Evolutionary conservation across 495 filamentous ascomycete genomes (phyloP).

Genomic region (Collariella sp.): DNA sequence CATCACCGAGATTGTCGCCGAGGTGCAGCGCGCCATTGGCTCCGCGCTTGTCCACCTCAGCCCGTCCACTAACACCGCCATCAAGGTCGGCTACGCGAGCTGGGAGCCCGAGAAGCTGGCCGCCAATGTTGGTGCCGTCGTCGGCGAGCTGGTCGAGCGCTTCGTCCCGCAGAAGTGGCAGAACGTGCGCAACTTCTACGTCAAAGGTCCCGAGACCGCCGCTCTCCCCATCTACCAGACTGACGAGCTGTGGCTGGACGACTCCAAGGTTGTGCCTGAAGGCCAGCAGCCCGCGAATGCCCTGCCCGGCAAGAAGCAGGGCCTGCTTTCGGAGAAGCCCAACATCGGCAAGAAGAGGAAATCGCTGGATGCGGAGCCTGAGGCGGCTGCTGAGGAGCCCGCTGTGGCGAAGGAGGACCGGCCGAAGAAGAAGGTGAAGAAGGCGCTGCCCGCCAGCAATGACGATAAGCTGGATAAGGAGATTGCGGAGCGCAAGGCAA

Average conservation of each 20-base stretch:
- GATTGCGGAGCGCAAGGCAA: slow-evolving; percentile 51
- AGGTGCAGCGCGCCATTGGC: slow-evolving; percentile 62
- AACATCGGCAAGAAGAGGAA: slow-evolving; percentile 63
- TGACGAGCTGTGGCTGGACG: slow-evolving; percentile 79
- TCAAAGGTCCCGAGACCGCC: slow-evolving; percentile 79
- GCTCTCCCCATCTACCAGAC: slow-evolving; percentile 89
- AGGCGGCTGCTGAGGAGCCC: slow-evolving; percentile 38
- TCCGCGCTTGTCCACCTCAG: slow-evolving; percentile 52
- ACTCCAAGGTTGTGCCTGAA: slow-evolving; percentile 63
- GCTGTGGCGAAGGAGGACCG: slow-evolving; percentile 36
- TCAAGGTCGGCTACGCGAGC: slow-evolving; percentile 63
- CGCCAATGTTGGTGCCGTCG: slow-evolving; percentile 70
- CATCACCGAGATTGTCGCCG: slow-evolving; percentile 51
- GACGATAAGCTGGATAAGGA: slow-evolving; percentile 51
- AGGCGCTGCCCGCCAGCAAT: slow-evolving; percentile 39
- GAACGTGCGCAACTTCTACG: slow-evolving; percentile 70
- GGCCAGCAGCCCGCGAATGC: slow-evolving; percentile 43
- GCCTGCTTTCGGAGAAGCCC: slow-evolving; percentile 41
- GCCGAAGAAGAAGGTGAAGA: slow-evolving; percentile 47
- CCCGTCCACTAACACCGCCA: slow-evolving; percentile 28
- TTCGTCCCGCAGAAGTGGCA: slow-evolving; percentile 77
- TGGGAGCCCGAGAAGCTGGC: slow-evolving; percentile 66
- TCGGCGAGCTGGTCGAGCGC: slow-evolving; percentile 59
- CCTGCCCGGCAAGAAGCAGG: slow-evolving; percentile 29
- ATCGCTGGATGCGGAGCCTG: slow-evolving; percentile 35